Evolutionary conservation across 1,139 yeast species (phyloP), one percentile per base, ranked within the genome.

Genomic region (Suhomyces wounanorum): DNA sequence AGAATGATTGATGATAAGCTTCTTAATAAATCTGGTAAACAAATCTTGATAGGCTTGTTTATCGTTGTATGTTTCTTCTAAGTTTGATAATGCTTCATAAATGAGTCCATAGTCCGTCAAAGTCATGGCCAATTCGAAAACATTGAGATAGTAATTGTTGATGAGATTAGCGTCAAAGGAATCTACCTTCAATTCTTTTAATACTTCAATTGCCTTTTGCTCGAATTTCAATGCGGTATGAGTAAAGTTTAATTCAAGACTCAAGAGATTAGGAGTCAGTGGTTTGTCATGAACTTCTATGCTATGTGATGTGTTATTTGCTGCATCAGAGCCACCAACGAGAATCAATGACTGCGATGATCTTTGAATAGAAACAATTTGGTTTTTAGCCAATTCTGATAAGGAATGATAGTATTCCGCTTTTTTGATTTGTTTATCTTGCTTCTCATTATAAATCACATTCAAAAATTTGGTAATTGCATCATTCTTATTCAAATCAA

Each of bases 361-460:
- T 26, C 49, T 44, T 17, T 51, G 54, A 16, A 47, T 48, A 2
- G 43, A 33, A 23, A 41, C 43, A 2, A 58, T 58, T 52, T 64
- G 69, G 11, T 60, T 50, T 43, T 64, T 62, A 5, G 72, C 63
- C 40, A 73, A 62, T 43, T 61, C 60, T 5, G 77, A 66, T 39
- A 75, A 65, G 23, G 68, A 59, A 56, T 75, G 78, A 55, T 57
- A 75, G 58, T 73, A 76, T 33, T 67, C 63, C 1, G 73, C 64
- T 49, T 66, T 64, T 26, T 54, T 53, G 9, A 58, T 23, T n/a
- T 49, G 53, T 9, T 40, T 45, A 25, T 57, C 52, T 1, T 51
- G 18, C 13, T 57, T 56, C 6, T 53, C 50, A 17, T 52, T 45
- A 45, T 61, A 63, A n/a, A 69, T 58, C 1, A 64, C 50, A 17